These are phyloP conservation scores for Termitomyces sp. DNA, from an alignment of 768 basidiomycete genomes.

Conservation along the genomic window DNA sequence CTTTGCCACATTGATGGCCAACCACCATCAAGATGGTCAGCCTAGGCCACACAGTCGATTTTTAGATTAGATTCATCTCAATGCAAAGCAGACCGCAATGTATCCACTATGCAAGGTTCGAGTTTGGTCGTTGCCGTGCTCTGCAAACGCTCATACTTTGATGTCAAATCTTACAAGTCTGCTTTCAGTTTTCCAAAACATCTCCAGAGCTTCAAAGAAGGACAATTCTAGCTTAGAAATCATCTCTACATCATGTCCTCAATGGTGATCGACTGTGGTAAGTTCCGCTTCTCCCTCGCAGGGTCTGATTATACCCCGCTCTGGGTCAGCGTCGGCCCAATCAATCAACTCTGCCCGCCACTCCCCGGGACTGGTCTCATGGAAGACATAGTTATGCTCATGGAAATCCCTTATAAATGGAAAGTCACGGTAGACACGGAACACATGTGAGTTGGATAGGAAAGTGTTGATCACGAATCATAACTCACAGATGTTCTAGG, in stretches of 20 bases:
- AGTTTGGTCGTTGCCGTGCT: no score
- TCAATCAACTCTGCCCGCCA: neutral
- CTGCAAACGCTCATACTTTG: no score
- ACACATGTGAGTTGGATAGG: neutral
- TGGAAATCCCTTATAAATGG: neutral
- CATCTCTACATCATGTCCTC: neutral
- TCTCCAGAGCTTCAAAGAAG: no score
- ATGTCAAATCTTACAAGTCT: no score
- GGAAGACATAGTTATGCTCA: neutral
- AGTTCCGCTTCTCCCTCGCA: neutral
- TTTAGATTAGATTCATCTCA: no score
- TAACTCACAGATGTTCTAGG: neutral
- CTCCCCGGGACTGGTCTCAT: neutral
- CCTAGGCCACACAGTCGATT: no score
- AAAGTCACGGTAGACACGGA: neutral
- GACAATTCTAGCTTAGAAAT: no score
- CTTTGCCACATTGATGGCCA: no score
- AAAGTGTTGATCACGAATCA: neutral
- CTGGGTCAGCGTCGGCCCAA: neutral
- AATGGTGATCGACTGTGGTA: neutral
- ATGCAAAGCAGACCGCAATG: no score
- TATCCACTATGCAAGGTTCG: no score
- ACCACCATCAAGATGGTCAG: no score
- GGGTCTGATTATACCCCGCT: neutral
- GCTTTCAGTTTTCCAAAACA: no score